Evolutionary conservation across 805 yeast species (phyloP).

Genomic region (Lachancea quebecensis): DNA sequence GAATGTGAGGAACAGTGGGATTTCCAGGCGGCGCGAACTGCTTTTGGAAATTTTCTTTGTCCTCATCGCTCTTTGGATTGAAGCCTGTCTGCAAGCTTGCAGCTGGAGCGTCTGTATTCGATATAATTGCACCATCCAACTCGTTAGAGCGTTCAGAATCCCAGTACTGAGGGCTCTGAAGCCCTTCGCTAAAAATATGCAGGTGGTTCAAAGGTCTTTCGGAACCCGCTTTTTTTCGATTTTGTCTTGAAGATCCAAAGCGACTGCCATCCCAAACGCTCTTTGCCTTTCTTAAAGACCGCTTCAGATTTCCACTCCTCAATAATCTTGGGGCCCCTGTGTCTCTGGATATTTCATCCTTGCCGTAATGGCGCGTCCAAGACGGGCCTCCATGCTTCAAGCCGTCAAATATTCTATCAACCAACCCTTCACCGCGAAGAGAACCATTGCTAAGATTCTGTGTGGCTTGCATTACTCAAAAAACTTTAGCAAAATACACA

Average conservation of each 20-base stretch:
- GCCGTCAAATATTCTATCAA: too few relatives aligned
- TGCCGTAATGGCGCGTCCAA: too few relatives aligned
- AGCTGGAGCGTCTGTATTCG: too few relatives aligned
- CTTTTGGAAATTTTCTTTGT: slow-evolving; percentile 1
- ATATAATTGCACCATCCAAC: too few relatives aligned
- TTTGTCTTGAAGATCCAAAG: neutral
- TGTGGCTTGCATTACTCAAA: too few relatives aligned
- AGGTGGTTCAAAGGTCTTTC: neutral
- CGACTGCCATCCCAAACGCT: neutral
- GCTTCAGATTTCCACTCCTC: neutral
- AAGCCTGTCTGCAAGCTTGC: too few relatives aligned
- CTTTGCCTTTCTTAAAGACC: slow-evolving; percentile 3
- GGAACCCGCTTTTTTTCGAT: too few relatives aligned
- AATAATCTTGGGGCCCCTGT: neutral
- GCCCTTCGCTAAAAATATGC: neutral
- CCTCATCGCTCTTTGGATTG: neutral
- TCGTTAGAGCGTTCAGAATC: neutral
- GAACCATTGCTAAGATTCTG: too few relatives aligned
- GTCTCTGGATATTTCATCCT: too few relatives aligned
- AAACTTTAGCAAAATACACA: too few relatives aligned
- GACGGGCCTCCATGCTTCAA: too few relatives aligned
- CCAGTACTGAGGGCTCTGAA: neutral
- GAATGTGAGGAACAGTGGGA: neutral
- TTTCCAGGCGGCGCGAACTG: neutral
- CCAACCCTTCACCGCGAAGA: too few relatives aligned